These are phyloP conservation scores for Lanmaoa pseudosensibilis DNA, from an alignment of 768 basidiomycete genomes.

Conservation along the genomic window DNA sequence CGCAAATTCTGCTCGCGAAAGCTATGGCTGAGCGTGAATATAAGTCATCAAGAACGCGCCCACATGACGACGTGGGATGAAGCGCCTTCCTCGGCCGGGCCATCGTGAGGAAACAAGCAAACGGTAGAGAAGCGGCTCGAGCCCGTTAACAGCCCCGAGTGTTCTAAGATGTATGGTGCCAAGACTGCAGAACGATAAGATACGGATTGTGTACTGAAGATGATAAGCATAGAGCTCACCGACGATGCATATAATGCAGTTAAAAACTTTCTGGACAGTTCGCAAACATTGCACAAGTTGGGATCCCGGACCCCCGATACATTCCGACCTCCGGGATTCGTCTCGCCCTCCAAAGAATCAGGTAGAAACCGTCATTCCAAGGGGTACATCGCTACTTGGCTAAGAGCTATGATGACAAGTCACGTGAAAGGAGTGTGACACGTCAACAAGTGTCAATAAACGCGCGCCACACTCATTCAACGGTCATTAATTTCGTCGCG, in stretches of 20 bases:
- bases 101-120: background rate
- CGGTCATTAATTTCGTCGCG: conserved; percentile 5
- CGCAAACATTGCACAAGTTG: background rate
- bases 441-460: conserved; percentile 28
- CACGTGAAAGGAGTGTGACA: conserved; percentile 19
- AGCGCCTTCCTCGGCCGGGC: background rate
- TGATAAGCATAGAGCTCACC: background rate
- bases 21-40: background rate
- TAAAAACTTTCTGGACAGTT: background rate
- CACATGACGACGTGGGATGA: background rate
- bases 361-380: too few relatives aligned
- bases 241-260: background rate
- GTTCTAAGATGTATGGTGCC: background rate
- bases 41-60: background rate
- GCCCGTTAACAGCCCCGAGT: background rate
- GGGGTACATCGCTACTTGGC: too few relatives aligned
- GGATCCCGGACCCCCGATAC: background rate
- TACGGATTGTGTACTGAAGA: background rate
- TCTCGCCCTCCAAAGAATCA: too few relatives aligned
- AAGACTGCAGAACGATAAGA: background rate
- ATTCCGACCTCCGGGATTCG: too few relatives aligned
- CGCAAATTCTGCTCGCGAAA: background rate
- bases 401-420: too few relatives aligned
- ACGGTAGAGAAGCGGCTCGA: background rate
- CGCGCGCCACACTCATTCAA: conserved; percentile 16